phyloP scores from a whole-genome alignment of 208 protist genomes.

The Chromosphaera perkinsii region DNA sequence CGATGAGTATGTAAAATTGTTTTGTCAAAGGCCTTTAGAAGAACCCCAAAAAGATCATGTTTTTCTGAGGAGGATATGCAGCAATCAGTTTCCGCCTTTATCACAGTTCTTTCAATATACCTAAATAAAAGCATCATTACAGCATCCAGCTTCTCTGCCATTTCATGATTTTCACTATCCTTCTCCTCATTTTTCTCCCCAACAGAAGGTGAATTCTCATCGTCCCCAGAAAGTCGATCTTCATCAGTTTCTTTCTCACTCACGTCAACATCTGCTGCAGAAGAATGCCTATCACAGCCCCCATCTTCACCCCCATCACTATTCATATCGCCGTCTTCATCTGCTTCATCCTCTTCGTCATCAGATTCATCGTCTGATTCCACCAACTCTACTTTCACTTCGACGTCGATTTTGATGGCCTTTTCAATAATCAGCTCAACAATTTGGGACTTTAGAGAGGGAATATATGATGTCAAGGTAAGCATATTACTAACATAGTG shows the following conservation, averaged over 20 bases:
- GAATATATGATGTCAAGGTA: conserved; percentile 15
- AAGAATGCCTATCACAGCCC: too few relatives aligned
- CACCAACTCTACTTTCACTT: not conserved
- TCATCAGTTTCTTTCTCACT: too few relatives aligned
- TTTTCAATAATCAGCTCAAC: conserved; percentile 3
- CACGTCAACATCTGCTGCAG: too few relatives aligned
- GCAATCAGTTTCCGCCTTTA: too few relatives aligned
- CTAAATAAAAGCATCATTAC: not conserved
- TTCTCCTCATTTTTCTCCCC: too few relatives aligned
- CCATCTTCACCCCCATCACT: not conserved
- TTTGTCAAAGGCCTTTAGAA: conserved; percentile 13
- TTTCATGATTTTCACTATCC: too few relatives aligned
- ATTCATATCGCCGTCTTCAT: not conserved
- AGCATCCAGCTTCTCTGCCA: conserved; percentile 5
- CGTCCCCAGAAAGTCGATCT: too few relatives aligned
- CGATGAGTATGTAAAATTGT: conserved; percentile 1
- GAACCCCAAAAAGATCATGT: too few relatives aligned
- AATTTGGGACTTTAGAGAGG: conserved; percentile 8
- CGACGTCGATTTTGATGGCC: conserved; percentile 26
- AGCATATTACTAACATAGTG: conserved; percentile 18
- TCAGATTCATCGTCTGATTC: conserved; percentile 2
- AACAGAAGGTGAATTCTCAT: too few relatives aligned
- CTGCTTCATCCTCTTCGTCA: conserved; percentile 10
- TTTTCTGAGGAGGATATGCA: too few relatives aligned
- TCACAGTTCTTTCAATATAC: too few relatives aligned